A percentile compares a stretch with the other conserved stretches of the same genome.
phyloP scores from a whole-genome alignment of 352 stramenopile genomes.

The Lagenidium giganteum region DNA sequence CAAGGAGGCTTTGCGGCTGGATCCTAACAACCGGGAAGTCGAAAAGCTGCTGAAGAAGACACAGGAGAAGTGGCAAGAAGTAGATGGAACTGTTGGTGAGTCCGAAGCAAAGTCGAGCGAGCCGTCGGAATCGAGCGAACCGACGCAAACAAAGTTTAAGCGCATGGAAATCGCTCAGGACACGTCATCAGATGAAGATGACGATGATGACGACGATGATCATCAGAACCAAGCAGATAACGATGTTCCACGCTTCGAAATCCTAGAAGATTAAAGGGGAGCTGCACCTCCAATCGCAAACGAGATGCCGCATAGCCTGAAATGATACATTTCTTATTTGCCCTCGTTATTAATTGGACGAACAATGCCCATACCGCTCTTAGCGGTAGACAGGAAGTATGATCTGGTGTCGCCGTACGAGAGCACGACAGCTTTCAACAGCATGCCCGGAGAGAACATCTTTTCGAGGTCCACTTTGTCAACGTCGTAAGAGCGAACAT shows the following conservation, averaged over 20 bases:
- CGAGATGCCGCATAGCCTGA: too few relatives aligned
- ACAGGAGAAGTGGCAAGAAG: conserved; percentile 61
- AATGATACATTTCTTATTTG: conserved; percentile 11
- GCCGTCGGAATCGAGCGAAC: not conserved
- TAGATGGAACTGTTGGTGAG: conserved; percentile 38
- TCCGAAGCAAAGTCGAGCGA: conserved; percentile 20
- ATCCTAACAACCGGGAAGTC: conserved; percentile 71
- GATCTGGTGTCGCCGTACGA: conserved; percentile 84
- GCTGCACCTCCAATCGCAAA: not conserved
- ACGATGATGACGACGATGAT: conserved; percentile 27
- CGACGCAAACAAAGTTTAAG: conserved; percentile 28
- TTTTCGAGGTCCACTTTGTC: conserved; percentile 81
- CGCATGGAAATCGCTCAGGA: conserved; percentile 66
- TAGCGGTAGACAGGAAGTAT: conserved; percentile 80
- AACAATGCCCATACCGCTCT: conserved; percentile 61
- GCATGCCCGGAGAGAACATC: conserved; percentile 58
- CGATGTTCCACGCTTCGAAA: conserved; percentile 63
- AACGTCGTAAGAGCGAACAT: conserved; percentile 73
- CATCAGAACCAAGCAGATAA: conserved; percentile 22
- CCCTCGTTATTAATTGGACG: conserved; percentile 27
- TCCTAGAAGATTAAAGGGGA: conserved; percentile 43
- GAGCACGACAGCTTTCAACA: conserved; percentile 75
- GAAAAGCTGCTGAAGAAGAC: conserved; percentile 75
- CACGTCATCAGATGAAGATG: too few relatives aligned
- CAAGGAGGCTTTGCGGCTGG: conserved; percentile 47